Evolutionary conservation across 306 rosid species (phyloP), one percentile per base, ranked within the genome.

Genomic region (Begonia fuchsioides): DNA sequence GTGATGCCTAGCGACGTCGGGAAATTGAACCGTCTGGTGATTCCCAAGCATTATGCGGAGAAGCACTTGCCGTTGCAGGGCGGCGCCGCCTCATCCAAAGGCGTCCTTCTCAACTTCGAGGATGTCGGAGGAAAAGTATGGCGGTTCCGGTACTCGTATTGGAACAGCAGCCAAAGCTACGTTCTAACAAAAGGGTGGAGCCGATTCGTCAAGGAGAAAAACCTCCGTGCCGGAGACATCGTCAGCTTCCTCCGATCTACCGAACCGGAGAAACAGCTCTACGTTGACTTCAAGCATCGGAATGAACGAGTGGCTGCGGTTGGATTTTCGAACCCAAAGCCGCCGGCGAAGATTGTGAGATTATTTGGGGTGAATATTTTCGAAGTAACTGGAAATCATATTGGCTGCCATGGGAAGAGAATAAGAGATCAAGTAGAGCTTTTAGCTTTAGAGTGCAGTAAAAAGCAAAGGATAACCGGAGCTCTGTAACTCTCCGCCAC

Each of bases 1-100:
- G 95, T 90, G 2, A 90, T 95, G 1, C 98, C 98, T 0, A 90
- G 98, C 65, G 98, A 90, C 32, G 98, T 90, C 0, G 98, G 98
- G 13, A 90, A 90, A 53, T 20, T 90, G 68, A 90, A 90, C 55
- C 75, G 98, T n/a, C 50, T 88, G 1, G 97, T n/a, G n/a, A n/a
- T n/a, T n/a, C n/a, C n/a, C n/a, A n/a, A n/a, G n/a, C n/a, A n/a
- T n/a, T n/a, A n/a, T 88, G 98, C 98, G 17, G 98, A 90, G 69
- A 90, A 77, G 65, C 90, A 90, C 68, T 90, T 90, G 39, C 95
- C 98, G 7, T 57, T 81, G 15, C 94, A 72, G 15, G 68, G 49
- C 32, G 62, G 73, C 1, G 52, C 38, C 8, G 50, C 71, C 5
- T 56, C 15, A 9, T 46, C 77, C 39, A 90, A 79, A 26, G 95